These are phyloP conservation scores for Centrapalus pauciflorus DNA, from an alignment of 129 eudicot genomes.

Conservation along the genomic window DNA sequence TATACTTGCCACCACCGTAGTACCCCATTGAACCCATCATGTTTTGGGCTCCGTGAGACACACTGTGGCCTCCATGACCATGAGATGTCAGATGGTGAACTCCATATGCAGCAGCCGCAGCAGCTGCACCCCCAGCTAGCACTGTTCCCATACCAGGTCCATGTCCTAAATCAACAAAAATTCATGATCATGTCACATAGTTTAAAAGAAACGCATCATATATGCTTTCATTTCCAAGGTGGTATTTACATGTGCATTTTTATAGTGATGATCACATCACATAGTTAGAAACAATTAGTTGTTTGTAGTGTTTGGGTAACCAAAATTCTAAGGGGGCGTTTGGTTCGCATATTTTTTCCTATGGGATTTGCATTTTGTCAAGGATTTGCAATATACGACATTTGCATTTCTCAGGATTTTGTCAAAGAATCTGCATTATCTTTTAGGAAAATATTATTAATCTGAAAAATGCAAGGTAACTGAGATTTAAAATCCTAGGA, in stretches of 20 bases:
- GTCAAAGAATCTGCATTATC: no score
- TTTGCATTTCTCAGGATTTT: no score
- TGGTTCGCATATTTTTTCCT: no score
- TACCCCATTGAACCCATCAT: constrained; percentile 39
- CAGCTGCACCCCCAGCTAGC: constrained; percentile 76
- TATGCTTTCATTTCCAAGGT: not conserved
- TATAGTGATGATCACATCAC: not conserved
- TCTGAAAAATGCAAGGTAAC: no score
- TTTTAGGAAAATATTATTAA: no score
- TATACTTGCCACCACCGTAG: constrained; percentile 45
- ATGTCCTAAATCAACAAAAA: constrained; percentile 36
- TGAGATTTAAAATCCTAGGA: no score
- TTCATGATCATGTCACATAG: not conserved
- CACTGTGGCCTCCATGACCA: constrained; percentile 23
- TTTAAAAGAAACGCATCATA: not conserved
- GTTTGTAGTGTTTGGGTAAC: not conserved
- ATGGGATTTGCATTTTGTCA: no score
- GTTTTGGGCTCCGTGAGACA: constrained; percentile 26
- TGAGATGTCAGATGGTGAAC: constrained; percentile 46
- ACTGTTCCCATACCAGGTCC: constrained; percentile 50
- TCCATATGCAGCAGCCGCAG: constrained; percentile 65
- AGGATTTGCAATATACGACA: no score
- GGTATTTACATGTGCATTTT: not conserved
- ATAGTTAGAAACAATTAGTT: no score
- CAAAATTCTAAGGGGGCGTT: no score